A percentile compares a stretch with the other conserved stretches of the same genome.
Evolutionary conservation across 2,329 filamentous ascomycete genomes (phyloP).

Genomic region (Epichloe typhina): DNA sequence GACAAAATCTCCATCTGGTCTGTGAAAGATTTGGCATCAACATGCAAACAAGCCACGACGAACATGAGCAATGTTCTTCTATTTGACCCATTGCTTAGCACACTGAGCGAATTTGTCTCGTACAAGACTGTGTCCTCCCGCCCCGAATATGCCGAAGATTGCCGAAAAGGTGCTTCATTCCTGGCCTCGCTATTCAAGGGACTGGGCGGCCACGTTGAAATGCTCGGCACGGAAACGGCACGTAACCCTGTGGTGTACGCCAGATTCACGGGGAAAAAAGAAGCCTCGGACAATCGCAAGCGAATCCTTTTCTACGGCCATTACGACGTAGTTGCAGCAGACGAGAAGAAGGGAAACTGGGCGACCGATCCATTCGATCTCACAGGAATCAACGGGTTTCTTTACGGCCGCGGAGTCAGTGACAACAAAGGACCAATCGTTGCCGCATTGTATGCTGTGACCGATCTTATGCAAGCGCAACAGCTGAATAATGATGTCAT

Average conservation of each 20-base stretch:
- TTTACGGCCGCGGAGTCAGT: conserved; percentile 91
- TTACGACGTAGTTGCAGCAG: conserved; percentile 91
- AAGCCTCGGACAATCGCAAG: conserved; percentile 54
- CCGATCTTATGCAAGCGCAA: conserved; percentile 77
- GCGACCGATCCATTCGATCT: conserved; percentile 78
- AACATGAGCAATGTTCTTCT: conserved; percentile 37
- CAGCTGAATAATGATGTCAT: conserved; percentile 75
- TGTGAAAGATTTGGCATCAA: conserved; percentile 32
- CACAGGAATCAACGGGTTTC: conserved; percentile 76
- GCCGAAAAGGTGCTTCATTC: conserved; percentile 82
- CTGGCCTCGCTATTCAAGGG: conserved; percentile 84
- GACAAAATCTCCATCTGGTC: conserved; percentile 83
- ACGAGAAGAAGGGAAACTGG: conserved; percentile 74
- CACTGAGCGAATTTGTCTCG: conserved; percentile 72
- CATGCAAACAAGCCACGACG: conserved; percentile 19
- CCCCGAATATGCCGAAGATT: conserved; percentile 78
- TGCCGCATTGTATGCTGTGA: conserved; percentile 85
- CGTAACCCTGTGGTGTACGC: conserved; percentile 92
- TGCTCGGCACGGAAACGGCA: conserved; percentile 68
- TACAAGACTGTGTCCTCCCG: conserved; percentile 87
- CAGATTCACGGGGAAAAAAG: conserved; percentile 66
- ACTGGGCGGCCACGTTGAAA: conserved; percentile 76
- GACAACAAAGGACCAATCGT: conserved; percentile 97
- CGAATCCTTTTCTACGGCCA: conserved; percentile 95
- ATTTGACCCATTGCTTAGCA: conserved; percentile 53